phyloP scores from a whole-genome alignment of 768 basidiomycete species.

The Xerocomus spinulosus region DNA sequence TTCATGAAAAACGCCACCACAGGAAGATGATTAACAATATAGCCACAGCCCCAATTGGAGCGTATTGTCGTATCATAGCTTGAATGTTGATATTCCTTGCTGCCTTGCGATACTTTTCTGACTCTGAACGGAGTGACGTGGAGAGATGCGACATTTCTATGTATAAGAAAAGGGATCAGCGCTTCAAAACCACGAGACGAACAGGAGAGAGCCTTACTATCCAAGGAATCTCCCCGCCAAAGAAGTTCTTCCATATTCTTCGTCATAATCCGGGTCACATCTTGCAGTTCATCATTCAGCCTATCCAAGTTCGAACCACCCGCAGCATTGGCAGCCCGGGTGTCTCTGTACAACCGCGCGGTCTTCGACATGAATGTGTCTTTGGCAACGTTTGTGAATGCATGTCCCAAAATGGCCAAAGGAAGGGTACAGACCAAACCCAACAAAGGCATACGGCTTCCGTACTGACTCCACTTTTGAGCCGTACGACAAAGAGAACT shows the following conservation, averaged over 20 bases:
- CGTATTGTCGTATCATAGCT: slow-evolving; percentile 93
- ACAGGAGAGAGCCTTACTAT: slow-evolving; percentile 55
- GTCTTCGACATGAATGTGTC: slow-evolving; percentile 99
- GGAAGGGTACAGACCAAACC: slow-evolving; percentile 72
- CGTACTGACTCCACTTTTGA: slow-evolving; percentile 87
- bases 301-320: slow-evolving; percentile 68
- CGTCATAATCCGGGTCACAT: slow-evolving; percentile 99
- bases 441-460: slow-evolving; percentile 98
- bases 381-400: slow-evolving; percentile 29
- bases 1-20: slow-evolving; percentile 73
- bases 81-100: slow-evolving; percentile 92
- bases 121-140: slow-evolving; percentile 90
- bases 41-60: slow-evolving; percentile 79
- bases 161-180: neutral
- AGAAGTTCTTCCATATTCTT: slow-evolving; percentile 99
- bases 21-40: slow-evolving; percentile 74
- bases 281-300: slow-evolving; percentile 94
- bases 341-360: slow-evolving; percentile 90
- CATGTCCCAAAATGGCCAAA: neutral
- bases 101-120: slow-evolving; percentile 95
- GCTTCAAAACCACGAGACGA: neutral
- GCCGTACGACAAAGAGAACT: slow-evolving; percentile 90
- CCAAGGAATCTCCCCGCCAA: slow-evolving; percentile 96
- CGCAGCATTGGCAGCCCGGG: slow-evolving; percentile 74
- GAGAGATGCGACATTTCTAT: slow-evolving; percentile 96